Conservation (phyloP, 192 early-diverging fungal species). For the Dissophora ornata region DNA sequence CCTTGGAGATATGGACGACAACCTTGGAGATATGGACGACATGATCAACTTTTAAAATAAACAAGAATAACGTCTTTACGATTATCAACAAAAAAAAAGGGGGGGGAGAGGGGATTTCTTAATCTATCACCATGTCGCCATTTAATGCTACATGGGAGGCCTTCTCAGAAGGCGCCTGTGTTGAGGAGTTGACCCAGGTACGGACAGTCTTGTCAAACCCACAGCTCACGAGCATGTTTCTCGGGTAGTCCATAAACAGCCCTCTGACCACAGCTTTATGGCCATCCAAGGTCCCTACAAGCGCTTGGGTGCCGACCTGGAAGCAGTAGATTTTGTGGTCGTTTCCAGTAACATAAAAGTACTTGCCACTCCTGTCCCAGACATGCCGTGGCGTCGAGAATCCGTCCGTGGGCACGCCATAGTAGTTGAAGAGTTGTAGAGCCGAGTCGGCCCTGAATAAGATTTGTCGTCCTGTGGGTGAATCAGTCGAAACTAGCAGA, state of each 20-base stretch:
- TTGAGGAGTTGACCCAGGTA: conserved; percentile 54
- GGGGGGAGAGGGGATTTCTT: no score
- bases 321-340: conserved; percentile 68
- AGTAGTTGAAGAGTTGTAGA: conserved; percentile 70
- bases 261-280: conserved; percentile 67
- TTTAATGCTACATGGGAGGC: neutral
- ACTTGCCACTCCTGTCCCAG: conserved; percentile 69
- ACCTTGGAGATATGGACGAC: conserved; percentile 32
- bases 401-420: conserved; percentile 68
- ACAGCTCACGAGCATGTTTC: conserved; percentile 61
- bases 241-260: conserved; percentile 61
- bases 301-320: conserved; percentile 60
- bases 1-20: conserved; percentile 21
- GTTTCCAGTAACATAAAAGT: conserved; percentile 71
- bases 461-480: conserved; percentile 72
- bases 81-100: no score
- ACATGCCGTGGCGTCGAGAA: conserved; percentile 74
- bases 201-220: conserved; percentile 72
- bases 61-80: no score
- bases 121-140: conserved; percentile 6
- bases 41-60: conserved; percentile 17
- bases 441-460: conserved; percentile 63
- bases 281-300: conserved; percentile 62
- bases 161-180: neutral
- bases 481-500: conserved; percentile 75